These are phyloP conservation scores for Boletus reticuloceps DNA, from an alignment of 768 basidiomycete genomes.

Conservation along the genomic window DNA sequence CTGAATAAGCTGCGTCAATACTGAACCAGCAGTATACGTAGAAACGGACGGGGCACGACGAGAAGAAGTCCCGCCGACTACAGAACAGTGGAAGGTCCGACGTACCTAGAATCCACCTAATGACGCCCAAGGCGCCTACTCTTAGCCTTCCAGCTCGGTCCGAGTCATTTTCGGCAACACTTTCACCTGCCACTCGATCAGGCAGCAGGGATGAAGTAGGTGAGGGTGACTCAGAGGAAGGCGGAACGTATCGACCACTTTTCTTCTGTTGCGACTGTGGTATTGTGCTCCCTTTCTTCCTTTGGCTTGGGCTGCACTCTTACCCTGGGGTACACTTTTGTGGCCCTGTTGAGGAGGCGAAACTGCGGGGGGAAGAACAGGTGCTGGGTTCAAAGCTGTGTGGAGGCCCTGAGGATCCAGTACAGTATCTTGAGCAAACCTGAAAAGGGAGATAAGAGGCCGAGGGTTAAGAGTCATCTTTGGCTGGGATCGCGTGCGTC, in stretches of 20 bases:
- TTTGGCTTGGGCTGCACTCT: background rate
- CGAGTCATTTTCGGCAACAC: conserved; percentile 51
- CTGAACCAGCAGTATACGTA: background rate
- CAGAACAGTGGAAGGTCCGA: conserved; percentile 10
- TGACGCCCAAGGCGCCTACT: conserved; percentile 62
- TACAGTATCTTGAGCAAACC: conserved; percentile 52
- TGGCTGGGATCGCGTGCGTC: background rate
- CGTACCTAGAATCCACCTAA: conserved; percentile 64
- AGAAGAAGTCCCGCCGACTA: background rate
- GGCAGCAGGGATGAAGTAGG: conserved; percentile 18
- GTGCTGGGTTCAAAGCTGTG: conserved; percentile 59
- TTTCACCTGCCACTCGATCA: conserved; percentile 24
- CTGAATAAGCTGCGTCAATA: conserved; percentile 9
- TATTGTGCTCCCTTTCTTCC: conserved; percentile 17
- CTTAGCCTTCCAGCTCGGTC: conserved; percentile 71
- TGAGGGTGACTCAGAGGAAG: conserved; percentile 33
- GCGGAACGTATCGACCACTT: conserved; percentile 31
- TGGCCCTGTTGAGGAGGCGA: conserved; percentile 8
- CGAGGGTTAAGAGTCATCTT: conserved; percentile 33
- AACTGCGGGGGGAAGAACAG: conserved; percentile 32
- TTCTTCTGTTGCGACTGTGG: conserved; percentile 30
- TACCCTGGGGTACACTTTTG: conserved; percentile 1
- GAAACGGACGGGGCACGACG: background rate
- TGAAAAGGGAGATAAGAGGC: conserved; percentile 38
- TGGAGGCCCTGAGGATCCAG: conserved; percentile 64